Evolutionary conservation across 2,329 filamentous ascomycete genomes (phyloP), one percentile per base, ranked within the genome.

Genomic region (Capronia americana): DNA sequence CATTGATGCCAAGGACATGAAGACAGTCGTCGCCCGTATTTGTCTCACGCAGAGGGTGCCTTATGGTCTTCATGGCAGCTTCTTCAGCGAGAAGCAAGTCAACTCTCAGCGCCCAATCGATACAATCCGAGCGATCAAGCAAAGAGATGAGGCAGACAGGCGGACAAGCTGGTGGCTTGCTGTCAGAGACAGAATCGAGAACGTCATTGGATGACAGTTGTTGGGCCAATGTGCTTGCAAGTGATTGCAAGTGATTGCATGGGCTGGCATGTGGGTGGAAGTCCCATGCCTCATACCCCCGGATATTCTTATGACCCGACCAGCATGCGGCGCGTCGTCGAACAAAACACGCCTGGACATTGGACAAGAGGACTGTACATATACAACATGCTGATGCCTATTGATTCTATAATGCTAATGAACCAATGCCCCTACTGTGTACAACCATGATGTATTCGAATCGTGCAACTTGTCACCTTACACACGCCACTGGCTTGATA

Each of bases 61-160:
- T 0, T 92, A 92, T 71, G 89, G 89, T 0, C 76, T 92, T 57
- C 89, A 90, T 73, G 87, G 87, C 3, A 81, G 79, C 6, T 90
- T 87, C 86, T 88, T 89, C 62, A 77, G 79, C 0, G 82, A 85
- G 63, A 78, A 82, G 2, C 80, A 87, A 66, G 82, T 89, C 24
- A 69, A 72, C 7, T 74, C 74, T 1, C 87, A 89, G 73, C 77
- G 80, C 55, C 73, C 71, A 5, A 72, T 81, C 14, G 77, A 79
- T 44, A 73, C 68, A 2, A 71, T 73, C n/a, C 66, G 70, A 8
- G 69, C 61, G 20, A 62, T 72, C 50, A 65, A 71, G 32, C 57
- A 57, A 24, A 57, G 48, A n/a, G 41, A 46, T 55, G 24, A 57
- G 28, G 32, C 17, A 14, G 34, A 41, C n/a, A 28, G 24, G 20